Evolutionary conservation across 345 rosid genomes (phyloP), one percentile per base, ranked within the genome.

Genomic region (Iberis pinnata): DNA sequence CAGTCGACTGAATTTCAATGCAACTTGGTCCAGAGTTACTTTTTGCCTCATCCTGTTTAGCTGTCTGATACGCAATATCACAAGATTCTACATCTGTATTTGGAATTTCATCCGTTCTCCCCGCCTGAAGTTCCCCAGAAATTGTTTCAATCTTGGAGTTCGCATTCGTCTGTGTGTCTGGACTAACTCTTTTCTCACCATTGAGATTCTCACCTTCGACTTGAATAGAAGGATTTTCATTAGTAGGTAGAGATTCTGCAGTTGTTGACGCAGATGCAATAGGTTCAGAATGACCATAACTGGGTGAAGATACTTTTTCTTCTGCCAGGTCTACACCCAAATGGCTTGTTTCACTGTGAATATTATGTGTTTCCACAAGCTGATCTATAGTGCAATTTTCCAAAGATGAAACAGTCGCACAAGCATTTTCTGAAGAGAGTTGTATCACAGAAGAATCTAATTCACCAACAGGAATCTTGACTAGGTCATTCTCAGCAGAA

Each of bases 51-150:
- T 7, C 57, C 26, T 48, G 57, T 24, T 64, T 16, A 53, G 11
- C 51, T 6, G 51, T 56, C 63, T 64, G 69, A 56, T 41, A 48
- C 32, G 16, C 32, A 32, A 26, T 24, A 40, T 64, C 31, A 16
- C 24, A 18, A 38, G 57, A 39, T 48, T 48, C 19, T 20, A 2
- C 43, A 55, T 56, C 63, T 25, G 56, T 31, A 41, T 31, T 38
- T 41, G 31, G 48, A 13, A 41, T 25, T 47, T 18, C 54, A 37
- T 58, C 70, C 16, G 10, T 49, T 18, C 25, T 43, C 19, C 37
- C 40, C 31, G 45, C 22, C 49, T 56, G 63, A 41, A 18, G 9
- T 50, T 65, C 64, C 58, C 43, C 70, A 35, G 58, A 36, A 27
- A 12, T 37, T 36, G 25, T 27, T 53, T 50, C 37, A 35, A 26